These are phyloP conservation scores for Malassezia restricta DNA, from an alignment of 1,284 basidiomycete genomes.

Conservation along the genomic window DNA sequence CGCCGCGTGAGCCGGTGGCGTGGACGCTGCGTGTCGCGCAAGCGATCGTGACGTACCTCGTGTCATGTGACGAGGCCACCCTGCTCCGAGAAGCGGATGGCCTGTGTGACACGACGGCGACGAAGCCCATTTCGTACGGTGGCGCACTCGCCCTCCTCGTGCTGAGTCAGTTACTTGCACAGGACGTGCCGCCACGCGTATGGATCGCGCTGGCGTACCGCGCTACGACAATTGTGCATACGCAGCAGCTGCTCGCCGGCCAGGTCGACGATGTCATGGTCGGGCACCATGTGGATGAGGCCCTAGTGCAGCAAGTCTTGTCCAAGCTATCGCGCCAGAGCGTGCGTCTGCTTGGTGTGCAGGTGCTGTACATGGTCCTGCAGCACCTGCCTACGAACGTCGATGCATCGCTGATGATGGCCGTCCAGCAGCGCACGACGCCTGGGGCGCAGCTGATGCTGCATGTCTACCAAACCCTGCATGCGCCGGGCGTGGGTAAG, in stretches of 20 bases:
- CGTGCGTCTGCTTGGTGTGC: slow-evolving; percentile 8
- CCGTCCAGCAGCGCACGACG: slow-evolving; percentile 10
- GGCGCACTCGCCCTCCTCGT: slow-evolving; percentile 12
- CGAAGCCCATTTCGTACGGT: not conserved
- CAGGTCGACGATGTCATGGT: not conserved
- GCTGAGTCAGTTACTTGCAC: slow-evolving; percentile 7
- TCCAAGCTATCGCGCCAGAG: slow-evolving; percentile 4
- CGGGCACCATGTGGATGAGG: not conserved
- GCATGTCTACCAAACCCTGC: slow-evolving; percentile 10
- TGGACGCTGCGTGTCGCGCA: not conserved
- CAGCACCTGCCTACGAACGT: slow-evolving; percentile 1
- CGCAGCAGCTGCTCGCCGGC: slow-evolving; percentile 11
- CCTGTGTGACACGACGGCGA: not conserved
- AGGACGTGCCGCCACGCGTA: not conserved
- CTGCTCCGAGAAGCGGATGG: not conserved
- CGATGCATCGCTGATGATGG: slow-evolving; percentile 9
- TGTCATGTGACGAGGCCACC: not conserved
- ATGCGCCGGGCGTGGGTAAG: slow-evolving; percentile 3
- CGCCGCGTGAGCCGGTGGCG: not conserved
- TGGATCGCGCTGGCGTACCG: slow-evolving; percentile 3
- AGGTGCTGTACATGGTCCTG: slow-evolving; percentile 1
- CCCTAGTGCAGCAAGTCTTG: not conserved
- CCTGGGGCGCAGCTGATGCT: slow-evolving; percentile 7
- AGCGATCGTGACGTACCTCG: not conserved
- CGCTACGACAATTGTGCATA: not conserved